Percentiles rank a stretch among this genome's conserved stretches.
Conservation (phyloP, 306 rosid genomes). For the Clitoria ternatea region DNA sequence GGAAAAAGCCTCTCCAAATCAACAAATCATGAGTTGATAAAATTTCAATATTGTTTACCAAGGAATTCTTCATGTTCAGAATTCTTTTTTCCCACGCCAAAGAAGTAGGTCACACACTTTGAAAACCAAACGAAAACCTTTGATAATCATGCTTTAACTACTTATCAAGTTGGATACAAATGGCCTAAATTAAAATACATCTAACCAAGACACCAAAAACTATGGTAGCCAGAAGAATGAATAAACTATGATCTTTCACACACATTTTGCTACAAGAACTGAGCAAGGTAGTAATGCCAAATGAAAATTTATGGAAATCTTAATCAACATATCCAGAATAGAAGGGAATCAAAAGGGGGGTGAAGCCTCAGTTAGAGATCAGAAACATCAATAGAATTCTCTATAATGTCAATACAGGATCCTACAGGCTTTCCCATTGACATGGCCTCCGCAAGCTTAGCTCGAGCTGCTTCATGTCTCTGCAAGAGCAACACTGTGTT, state of each 20-base stretch:
- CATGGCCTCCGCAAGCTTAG: constrained; percentile 79
- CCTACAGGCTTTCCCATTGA: constrained; percentile 67
- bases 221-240: neutral
- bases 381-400: constrained; percentile 46
- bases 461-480: constrained; percentile 69
- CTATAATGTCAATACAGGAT: constrained; percentile 69
- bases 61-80: neutral
- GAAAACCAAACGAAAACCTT: neutral
- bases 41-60: neutral
- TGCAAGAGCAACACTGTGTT: constrained; percentile 66
- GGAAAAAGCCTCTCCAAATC: neutral
- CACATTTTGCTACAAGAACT: constrained; percentile 4
- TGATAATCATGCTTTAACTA: neutral
- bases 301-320: neutral
- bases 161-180: neutral
- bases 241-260: too few relatives aligned
- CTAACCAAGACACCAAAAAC: too few relatives aligned
- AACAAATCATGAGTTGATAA: neutral
- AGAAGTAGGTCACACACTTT: neutral
- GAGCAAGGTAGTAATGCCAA: neutral
- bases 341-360: neutral
- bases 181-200: neutral
- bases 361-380: constrained; percentile 35
- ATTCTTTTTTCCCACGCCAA: neutral
- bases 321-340: neutral